These are phyloP conservation scores for Stereocaulon alpinum DNA, from an alignment of 495 filamentous ascomycete genomes.

Conservation along the genomic window DNA sequence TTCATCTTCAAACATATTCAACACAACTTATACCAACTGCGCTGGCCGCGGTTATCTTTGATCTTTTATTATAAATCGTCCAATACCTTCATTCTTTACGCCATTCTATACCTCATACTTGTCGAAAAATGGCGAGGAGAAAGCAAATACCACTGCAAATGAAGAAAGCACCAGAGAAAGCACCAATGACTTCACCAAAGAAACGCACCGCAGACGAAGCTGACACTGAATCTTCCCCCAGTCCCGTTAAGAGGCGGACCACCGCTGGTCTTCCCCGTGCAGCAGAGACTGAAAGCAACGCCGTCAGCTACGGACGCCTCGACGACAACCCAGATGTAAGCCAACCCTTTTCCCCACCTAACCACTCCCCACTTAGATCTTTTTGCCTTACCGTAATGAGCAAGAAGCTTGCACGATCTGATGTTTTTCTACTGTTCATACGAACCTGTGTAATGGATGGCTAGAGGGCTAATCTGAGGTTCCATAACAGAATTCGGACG, in stretches of 20 bases:
- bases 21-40: not conserved
- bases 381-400: not conserved
- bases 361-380: not conserved
- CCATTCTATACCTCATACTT: too few relatives aligned
- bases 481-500: conserved; percentile 67
- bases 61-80: not conserved
- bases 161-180: too few relatives aligned
- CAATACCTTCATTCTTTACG: not conserved
- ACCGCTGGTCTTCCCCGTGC: conserved; percentile 30
- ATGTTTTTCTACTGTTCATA: not conserved
- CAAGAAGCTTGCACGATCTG: not conserved
- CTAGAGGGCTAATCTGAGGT: conserved; percentile 13
- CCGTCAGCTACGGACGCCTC: conserved; percentile 24
- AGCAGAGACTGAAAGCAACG: conserved; percentile 26
- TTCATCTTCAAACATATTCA: not conserved
- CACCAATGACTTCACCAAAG: not conserved
- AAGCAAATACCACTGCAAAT: too few relatives aligned
- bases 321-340: conserved; percentile 34
- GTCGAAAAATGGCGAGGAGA: too few relatives aligned
- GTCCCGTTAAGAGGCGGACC: conserved; percentile 33
- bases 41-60: not conserved
- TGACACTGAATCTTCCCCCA: conserved; percentile 15
- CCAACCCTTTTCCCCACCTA: conserved; percentile 14
- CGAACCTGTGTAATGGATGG: not conserved
- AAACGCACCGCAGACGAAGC: conserved; percentile 5